Percentiles rank a stretch among this genome's conserved stretches.
Evolutionary conservation across 164 flowering plant genomes (phyloP).

Genomic region (Malania oleifera): DNA sequence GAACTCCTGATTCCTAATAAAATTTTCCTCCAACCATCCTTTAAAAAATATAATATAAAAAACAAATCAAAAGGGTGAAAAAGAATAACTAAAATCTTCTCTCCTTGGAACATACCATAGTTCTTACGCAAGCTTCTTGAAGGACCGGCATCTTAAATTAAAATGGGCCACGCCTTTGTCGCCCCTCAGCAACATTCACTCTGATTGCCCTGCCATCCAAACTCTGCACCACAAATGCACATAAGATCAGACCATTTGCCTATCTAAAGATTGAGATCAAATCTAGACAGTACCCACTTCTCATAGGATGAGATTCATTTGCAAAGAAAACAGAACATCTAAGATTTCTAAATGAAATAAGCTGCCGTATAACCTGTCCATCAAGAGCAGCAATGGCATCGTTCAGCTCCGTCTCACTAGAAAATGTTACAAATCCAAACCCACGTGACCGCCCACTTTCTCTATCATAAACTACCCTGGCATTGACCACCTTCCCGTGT

Average conservation of each 20-base stretch:
- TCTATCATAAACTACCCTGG: conserved; percentile 53
- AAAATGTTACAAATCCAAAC: conserved; percentile 55
- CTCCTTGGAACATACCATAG: not conserved
- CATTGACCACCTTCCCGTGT: conserved; percentile 57
- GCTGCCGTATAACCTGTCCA: conserved; percentile 28
- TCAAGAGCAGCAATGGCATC: conserved; percentile 40
- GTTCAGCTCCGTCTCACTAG: conserved; percentile 25
- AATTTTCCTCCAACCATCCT: not conserved
- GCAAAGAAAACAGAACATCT: not conserved
- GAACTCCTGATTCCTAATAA: not conserved
- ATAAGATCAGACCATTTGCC: not conserved
- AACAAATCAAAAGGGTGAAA: not conserved
- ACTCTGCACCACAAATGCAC: conserved; percentile 21
- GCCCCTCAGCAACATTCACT: conserved; percentile 27
- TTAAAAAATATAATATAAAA: not conserved
- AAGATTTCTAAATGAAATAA: not conserved
- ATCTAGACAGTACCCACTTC: not conserved
- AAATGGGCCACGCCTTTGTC: conserved; percentile 25
- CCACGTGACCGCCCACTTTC: conserved; percentile 68
- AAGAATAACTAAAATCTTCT: not conserved
- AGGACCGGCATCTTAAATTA: not conserved
- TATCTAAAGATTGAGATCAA: not conserved
- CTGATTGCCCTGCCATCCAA: conserved; percentile 38
- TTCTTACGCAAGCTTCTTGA: not conserved
- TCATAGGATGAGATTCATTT: not conserved